Base-by-base conservation (phyloP, 2,329 filamentous ascomycete species). In the Cladosporium sp. region DNA sequence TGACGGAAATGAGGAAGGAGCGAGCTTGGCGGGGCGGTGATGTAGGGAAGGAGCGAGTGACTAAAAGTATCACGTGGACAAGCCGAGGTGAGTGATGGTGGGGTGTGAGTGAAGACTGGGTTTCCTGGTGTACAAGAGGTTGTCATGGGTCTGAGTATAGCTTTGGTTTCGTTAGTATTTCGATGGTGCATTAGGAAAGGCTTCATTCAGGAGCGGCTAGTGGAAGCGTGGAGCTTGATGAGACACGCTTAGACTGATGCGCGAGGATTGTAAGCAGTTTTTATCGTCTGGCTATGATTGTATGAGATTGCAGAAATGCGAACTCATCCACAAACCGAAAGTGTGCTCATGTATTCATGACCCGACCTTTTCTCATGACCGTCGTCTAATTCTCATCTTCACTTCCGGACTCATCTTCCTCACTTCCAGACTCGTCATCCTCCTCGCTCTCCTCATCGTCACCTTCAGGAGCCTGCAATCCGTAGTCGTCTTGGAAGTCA, bases 401-500 rank as follows among this genome's bases (percentile, higher is more conserved):
- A 28, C 43, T 47, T n/a, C 25, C 43, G 6, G 43, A 47, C 22
- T 59, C 63, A 12, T 62, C 62, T 36, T 60, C 56, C 3, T 56
- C 57, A 17, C 56, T 79, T 0, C 81, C 80, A 0, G 78, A 80
- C 1, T 82, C 80, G 0, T 76, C 73, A 11, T 74, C 75, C 0
- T 86, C 85, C 0, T 86, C 86, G 0, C 86, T 86, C 0, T 82
- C 80, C 0, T 81, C 79, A 0, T 83, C 84, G 2, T 84, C 85
- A 3, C 84, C 83, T 0, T 81, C 85, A 3, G 82, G 83, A 2
- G 80, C 81, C 71, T 88, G 82, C 49, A 97, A 76, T 0, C 93
- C 93, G 71, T 97, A 97, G 68, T 92, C 90, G 63, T 97, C 90
- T 72, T 95, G 86, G 73, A 96, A 97, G 67, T 89, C 83, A 42